A percentile compares a stretch with the other conserved stretches of the same genome.
Conservation (phyloP, 129 eudicot genomes). For the Pulicaria dysenterica region DNA sequence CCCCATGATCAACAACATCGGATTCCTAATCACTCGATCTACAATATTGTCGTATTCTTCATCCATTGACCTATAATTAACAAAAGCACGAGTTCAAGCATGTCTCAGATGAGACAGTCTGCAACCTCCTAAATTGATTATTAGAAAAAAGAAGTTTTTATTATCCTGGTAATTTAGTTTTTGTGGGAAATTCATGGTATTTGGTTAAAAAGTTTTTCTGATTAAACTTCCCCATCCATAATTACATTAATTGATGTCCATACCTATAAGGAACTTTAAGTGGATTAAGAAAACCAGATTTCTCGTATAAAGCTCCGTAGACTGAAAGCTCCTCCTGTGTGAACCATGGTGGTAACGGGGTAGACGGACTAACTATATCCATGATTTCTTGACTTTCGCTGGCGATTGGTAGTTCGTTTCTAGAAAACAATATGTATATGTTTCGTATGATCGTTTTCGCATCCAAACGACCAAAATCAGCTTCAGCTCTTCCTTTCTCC, state of each 20-base stretch:
- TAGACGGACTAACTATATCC: constrained; percentile 36
- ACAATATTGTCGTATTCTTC: constrained; percentile 44
- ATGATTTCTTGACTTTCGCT: constrained; percentile 35
- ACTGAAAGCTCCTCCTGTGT: constrained; percentile 37
- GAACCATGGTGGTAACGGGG: constrained; percentile 29
- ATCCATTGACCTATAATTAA: constrained; percentile 31
- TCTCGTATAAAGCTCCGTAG: constrained; percentile 31
- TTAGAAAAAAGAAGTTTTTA: too few species aligned
- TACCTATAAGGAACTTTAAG: constrained; percentile 36
- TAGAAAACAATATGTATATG: constrained; percentile 42
- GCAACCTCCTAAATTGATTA: too few species aligned
- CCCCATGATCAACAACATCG: constrained; percentile 49
- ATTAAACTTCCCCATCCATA: too few species aligned
- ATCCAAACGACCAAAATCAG: constrained; percentile 40
- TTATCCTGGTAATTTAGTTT: too few species aligned
- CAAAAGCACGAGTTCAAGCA: not conserved
- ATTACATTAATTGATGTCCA: too few species aligned
- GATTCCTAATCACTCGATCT: constrained; percentile 43
- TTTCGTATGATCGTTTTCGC: constrained; percentile 33
- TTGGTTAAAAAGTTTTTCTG: too few species aligned
- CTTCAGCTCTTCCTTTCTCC: constrained; percentile 48
- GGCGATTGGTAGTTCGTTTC: constrained; percentile 38
- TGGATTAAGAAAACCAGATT: constrained; percentile 36
- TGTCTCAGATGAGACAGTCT: too few species aligned
- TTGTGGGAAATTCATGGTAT: too few species aligned